Evolutionary conservation across 2,329 filamentous ascomycete species (phyloP).

Genomic region (Beauveria rudraprayagi): DNA sequence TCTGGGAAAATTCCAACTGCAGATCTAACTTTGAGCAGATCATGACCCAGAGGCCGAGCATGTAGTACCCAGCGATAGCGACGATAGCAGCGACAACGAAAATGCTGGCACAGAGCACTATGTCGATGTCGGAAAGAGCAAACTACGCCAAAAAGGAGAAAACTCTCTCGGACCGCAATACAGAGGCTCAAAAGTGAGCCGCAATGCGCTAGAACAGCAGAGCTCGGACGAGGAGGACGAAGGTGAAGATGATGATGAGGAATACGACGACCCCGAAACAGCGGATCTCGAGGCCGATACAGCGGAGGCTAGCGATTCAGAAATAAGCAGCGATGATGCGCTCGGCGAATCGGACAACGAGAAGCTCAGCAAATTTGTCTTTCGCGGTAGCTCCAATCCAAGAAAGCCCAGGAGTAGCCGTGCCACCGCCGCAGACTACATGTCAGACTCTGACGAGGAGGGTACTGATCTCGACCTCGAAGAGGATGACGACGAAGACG

Average conservation of each 20-base stretch:
- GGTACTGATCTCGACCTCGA: constrained; percentile 31
- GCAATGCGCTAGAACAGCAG: constrained; percentile 54
- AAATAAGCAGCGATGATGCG: constrained; percentile 59
- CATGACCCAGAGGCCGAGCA: constrained; percentile 69
- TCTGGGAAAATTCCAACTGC: neutral
- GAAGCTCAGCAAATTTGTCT: constrained; percentile 65
- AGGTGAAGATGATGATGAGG: constrained; percentile 39
- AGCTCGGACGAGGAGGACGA: constrained; percentile 44
- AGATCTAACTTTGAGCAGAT: constrained; percentile 40
- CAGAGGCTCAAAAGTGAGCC: constrained; percentile 65
- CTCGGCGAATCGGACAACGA: constrained; percentile 82
- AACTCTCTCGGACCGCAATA: constrained; percentile 71
- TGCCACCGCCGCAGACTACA: constrained; percentile 49
- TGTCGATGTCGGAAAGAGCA: constrained; percentile 72
- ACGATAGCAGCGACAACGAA: constrained; percentile 40
- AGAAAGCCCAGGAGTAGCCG: constrained; percentile 29
- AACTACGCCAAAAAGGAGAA: constrained; percentile 65
- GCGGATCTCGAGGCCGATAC: constrained; percentile 47
- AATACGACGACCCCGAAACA: constrained; percentile 50
- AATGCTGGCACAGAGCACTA: constrained; percentile 79
- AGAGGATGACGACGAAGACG: constrained; percentile 24
- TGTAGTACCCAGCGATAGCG: constrained; percentile 45
- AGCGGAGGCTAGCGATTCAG: constrained; percentile 43
- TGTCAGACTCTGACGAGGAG: constrained; percentile 38
- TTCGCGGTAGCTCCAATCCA: constrained; percentile 50